These are phyloP conservation scores for Suillus bovinus DNA, from an alignment of 768 basidiomycete species.

Conservation along the genomic window DNA sequence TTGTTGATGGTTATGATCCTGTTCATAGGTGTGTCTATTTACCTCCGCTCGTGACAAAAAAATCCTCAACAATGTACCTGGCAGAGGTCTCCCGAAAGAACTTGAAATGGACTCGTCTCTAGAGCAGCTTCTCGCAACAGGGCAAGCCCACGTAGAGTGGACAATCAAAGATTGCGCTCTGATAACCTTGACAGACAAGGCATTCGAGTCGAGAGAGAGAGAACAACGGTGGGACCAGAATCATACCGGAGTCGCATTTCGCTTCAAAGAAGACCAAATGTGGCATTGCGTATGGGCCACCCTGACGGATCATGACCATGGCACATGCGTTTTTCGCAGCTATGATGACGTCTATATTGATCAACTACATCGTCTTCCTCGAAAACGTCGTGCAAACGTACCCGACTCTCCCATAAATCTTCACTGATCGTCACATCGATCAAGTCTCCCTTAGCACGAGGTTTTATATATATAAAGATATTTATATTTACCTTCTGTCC, in stretches of 20 bases:
- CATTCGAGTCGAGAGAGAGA: constrained; percentile 44
- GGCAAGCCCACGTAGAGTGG: constrained; percentile 34
- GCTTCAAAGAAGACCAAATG: constrained; percentile 45
- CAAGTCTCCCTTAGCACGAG: background rate
- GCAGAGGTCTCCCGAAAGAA: constrained; percentile 53
- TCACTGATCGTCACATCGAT: constrained; percentile 16
- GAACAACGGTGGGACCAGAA: constrained; percentile 37
- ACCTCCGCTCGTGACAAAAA: background rate
- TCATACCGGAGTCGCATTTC: constrained; percentile 49
- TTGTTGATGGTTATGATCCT: constrained; percentile 67
- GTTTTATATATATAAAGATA: background rate
- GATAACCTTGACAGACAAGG: constrained; percentile 58
- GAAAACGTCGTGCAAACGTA: constrained; percentile 31
- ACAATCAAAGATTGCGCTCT: constrained; percentile 54
- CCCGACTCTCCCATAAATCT: constrained; percentile 25
- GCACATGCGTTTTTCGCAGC: constrained; percentile 51
- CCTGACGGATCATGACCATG: constrained; percentile 51
- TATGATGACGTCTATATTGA: constrained; percentile 63
- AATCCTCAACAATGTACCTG: background rate
- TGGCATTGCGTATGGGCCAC: constrained; percentile 74
- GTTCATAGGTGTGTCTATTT: constrained; percentile 34
- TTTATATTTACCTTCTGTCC: background rate
- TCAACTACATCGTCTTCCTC: constrained; percentile 42
- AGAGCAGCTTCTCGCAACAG: constrained; percentile 42
- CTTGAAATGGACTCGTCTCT: constrained; percentile 52